Evolutionary conservation across 257 asterid species (phyloP).

Genomic region (Verbena officinalis): DNA sequence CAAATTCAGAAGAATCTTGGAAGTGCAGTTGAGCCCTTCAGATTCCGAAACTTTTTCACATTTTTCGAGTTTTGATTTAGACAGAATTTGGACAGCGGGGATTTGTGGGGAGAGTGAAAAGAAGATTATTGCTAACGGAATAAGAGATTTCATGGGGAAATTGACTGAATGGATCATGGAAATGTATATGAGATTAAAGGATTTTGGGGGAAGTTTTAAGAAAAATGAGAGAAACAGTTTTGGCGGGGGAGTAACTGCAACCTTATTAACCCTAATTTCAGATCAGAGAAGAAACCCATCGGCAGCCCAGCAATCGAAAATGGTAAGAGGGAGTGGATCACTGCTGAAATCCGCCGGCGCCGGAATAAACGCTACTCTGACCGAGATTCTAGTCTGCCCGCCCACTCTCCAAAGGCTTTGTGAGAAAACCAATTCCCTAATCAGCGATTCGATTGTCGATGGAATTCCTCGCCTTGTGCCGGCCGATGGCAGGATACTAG

Average conservation of each 20-base stretch:
- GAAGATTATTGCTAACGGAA: slow-evolving; percentile 24
- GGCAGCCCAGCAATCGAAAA: neutral
- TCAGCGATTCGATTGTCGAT: slow-evolving; percentile 71
- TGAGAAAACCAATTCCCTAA: slow-evolving; percentile 58
- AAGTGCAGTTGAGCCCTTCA: slow-evolving; percentile 67
- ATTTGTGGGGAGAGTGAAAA: slow-evolving; percentile 25
- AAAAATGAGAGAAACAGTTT: slow-evolving; percentile 7
- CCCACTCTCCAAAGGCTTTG: slow-evolving; percentile 75
- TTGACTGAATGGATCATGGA: slow-evolving; percentile 11
- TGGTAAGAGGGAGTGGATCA: slow-evolving; percentile 61
- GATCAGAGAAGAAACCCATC: neutral
- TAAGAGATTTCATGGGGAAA: slow-evolving; percentile 40
- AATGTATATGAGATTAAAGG: slow-evolving; percentile 6
- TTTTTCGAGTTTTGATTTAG: slow-evolving; percentile 81
- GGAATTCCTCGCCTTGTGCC: slow-evolving; percentile 81
- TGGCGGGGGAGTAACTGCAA: slow-evolving; percentile 39
- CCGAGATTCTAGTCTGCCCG: slow-evolving; percentile 68
- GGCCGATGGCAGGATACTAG: slow-evolving; percentile 49
- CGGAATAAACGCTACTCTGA: slow-evolving; percentile 47
- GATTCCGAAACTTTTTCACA: slow-evolving; percentile 70
- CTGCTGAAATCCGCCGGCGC: slow-evolving; percentile 49
- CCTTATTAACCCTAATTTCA: neutral
- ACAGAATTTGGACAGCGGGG: slow-evolving; percentile 58
- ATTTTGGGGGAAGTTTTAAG: neutral
- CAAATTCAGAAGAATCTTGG: slow-evolving; percentile 71